These are phyloP conservation scores for Metschnikowia henanensis DNA, from an alignment of 805 yeast species.

Conservation along the genomic window DNA sequence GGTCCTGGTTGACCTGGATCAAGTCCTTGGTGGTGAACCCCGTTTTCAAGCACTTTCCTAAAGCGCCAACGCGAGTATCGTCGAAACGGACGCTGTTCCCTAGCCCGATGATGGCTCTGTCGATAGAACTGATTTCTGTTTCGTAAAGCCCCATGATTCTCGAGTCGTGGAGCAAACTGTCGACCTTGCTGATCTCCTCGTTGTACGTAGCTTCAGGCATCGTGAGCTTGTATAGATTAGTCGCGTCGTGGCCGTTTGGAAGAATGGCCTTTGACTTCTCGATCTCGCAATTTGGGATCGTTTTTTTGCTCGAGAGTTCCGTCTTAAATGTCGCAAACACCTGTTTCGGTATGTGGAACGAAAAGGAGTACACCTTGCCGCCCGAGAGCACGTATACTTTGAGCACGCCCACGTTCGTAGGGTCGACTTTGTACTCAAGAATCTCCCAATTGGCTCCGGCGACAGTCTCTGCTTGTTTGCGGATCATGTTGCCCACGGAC, in stretches of 20 bases:
- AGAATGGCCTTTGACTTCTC: conserved; percentile 59
- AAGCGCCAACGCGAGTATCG: conserved; percentile 70
- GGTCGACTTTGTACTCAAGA: conserved; percentile 62
- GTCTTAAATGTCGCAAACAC: conserved; percentile 67
- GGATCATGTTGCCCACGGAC: conserved; percentile 65
- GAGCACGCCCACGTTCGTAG: conserved; percentile 66
- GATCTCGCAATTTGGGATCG: conserved; percentile 51
- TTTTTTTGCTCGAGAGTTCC: conserved; percentile 38
- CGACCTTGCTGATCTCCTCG: conserved; percentile 55
- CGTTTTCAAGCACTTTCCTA: conserved; percentile 80
- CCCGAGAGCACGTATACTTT: conserved; percentile 70
- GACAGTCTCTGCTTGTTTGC: conserved; percentile 75
- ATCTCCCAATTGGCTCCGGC: conserved; percentile 86
- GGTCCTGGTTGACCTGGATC: conserved; percentile 46
- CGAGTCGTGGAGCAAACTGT: conserved; percentile 62
- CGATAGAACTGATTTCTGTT: conserved; percentile 61
- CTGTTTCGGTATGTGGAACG: conserved; percentile 71
- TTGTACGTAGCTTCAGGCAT: conserved; percentile 67
- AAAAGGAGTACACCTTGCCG: conserved; percentile 70
- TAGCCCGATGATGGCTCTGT: conserved; percentile 74
- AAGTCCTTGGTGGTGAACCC: conserved; percentile 75
- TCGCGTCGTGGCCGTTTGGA: conserved; percentile 65
- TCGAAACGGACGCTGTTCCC: conserved; percentile 75
- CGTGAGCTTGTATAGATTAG: conserved; percentile 56
- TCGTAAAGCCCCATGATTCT: conserved; percentile 74